phyloP scores from a whole-genome alignment of 768 basidiomycete genomes.

The Tylopilus rubrobrunneus region DNA sequence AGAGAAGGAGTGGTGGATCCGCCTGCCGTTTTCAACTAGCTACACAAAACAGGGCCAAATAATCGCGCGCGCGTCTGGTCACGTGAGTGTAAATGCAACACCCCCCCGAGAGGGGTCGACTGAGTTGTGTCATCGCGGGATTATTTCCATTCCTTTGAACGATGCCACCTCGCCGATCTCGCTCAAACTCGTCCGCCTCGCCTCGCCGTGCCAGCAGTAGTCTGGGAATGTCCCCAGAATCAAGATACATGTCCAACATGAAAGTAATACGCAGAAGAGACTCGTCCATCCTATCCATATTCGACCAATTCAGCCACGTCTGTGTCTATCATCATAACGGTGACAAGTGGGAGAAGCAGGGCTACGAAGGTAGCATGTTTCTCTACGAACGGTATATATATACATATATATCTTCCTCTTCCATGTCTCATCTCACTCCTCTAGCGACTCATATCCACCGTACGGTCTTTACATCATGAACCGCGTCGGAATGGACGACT shows the following conservation, averaged over 20 bases:
- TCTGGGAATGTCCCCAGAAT: constrained; percentile 58
- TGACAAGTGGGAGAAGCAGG: constrained; percentile 77
- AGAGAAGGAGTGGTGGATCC: constrained; percentile 31
- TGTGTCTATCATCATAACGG: constrained; percentile 77
- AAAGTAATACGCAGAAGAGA: constrained; percentile 77
- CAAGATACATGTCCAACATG: constrained; percentile 73
- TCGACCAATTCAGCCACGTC: constrained; percentile 87
- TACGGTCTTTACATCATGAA: constrained; percentile 87
- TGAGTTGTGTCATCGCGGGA: too few relatives aligned
- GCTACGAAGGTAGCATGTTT: constrained; percentile 87
- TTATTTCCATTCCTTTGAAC: not conserved
- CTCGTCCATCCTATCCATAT: constrained; percentile 72
- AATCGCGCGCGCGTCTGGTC: constrained; percentile 36
- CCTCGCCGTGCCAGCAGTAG: constrained; percentile 8
- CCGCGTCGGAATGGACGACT: constrained; percentile 75
- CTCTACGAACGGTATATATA: constrained; percentile 87
- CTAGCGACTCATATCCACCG: constrained; percentile 70
- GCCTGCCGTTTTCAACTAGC: constrained; percentile 35
- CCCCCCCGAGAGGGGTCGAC: constrained; percentile 17
- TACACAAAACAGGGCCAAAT: constrained; percentile 35
- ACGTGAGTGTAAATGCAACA: constrained; percentile 25
- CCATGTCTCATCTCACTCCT: too few relatives aligned
- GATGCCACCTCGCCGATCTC: constrained; percentile 27
- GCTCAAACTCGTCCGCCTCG: constrained; percentile 26
- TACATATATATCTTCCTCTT: too few relatives aligned